phyloP scores from a whole-genome alignment of 805 yeast species.

The Saccharomycopsis fermentans region DNA sequence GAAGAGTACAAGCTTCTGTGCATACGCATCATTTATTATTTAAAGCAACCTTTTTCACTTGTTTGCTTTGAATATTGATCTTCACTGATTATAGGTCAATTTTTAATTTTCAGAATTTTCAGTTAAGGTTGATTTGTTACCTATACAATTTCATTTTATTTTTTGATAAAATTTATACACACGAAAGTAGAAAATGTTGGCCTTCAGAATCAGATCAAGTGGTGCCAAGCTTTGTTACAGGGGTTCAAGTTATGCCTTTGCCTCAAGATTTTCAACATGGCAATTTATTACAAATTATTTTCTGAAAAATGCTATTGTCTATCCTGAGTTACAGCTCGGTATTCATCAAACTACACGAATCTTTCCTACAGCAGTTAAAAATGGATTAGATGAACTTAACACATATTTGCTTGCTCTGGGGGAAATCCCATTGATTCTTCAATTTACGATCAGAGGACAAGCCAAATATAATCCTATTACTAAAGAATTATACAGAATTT shows the following conservation, averaged over 20 bases:
- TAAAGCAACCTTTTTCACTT: not conserved
- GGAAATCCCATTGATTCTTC: conserved; percentile 54
- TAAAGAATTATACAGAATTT: conserved; percentile 44
- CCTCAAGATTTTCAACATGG: not conserved
- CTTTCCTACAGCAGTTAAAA: conserved; percentile 5
- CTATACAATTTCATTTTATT: no score
- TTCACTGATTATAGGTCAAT: no score
- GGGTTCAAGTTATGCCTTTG: not conserved
- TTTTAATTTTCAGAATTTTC: no score
- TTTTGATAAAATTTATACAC: no score
- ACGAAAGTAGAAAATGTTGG: not conserved
- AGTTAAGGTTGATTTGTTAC: no score
- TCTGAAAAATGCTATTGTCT: conserved; percentile 2
- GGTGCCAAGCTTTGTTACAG: not conserved
- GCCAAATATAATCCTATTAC: conserved; percentile 52
- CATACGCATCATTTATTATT: no score
- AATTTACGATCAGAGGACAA: conserved; percentile 64
- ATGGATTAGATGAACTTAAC: conserved; percentile 44
- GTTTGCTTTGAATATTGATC: no score
- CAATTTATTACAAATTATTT: not conserved
- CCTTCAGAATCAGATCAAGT: not conserved
- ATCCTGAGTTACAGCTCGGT: conserved; percentile 17
- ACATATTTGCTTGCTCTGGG: conserved; percentile 35
- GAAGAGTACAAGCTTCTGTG: not conserved
- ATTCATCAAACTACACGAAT: conserved; percentile 12